Percentiles rank a stretch among this genome's conserved stretches.
These are phyloP conservation scores for Herpotrichia juniperi DNA, from an alignment of 2,329 filamentous ascomycete genomes.

Conservation along the genomic window DNA sequence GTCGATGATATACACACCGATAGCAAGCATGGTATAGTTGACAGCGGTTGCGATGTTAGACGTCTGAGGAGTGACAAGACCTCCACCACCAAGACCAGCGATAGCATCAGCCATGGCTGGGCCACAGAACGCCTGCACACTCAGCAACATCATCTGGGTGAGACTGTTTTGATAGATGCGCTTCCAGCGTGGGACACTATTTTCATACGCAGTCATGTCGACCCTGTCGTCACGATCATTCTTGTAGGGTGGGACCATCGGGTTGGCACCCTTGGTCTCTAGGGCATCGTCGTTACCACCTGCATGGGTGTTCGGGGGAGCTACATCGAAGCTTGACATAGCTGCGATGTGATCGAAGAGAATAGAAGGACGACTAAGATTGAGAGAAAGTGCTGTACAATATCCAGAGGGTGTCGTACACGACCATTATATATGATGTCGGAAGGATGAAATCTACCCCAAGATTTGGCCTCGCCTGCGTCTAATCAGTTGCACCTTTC, in stretches of 20 bases:
- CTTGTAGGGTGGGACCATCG: constrained; percentile 23
- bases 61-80: constrained; percentile 52
- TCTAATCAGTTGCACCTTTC: too few species aligned
- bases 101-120: constrained; percentile 40
- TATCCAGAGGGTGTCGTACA: not conserved
- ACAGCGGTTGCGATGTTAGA: constrained; percentile 49
- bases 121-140: constrained; percentile 51
- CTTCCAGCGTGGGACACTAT: constrained; percentile 49
- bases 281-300: constrained; percentile 37
- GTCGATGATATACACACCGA: constrained; percentile 12
- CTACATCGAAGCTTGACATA: constrained; percentile 38
- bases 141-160: constrained; percentile 57
- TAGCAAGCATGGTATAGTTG: constrained; percentile 35
- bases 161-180: constrained; percentile 55
- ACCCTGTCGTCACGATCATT: constrained; percentile 34
- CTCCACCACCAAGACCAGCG: constrained; percentile 47
- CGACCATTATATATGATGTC: not conserved
- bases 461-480: not conserved
- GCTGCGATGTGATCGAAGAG: constrained; percentile 1
- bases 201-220: constrained; percentile 44
- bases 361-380: not conserved
- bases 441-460: constrained; percentile 1
- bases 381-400: not conserved
- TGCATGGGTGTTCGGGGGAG: constrained; percentile 40
- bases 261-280: constrained; percentile 31